Evolutionary conservation across 202 grass and related monocot species (phyloP).

Genomic region (Hordeum pubiflorum): DNA sequence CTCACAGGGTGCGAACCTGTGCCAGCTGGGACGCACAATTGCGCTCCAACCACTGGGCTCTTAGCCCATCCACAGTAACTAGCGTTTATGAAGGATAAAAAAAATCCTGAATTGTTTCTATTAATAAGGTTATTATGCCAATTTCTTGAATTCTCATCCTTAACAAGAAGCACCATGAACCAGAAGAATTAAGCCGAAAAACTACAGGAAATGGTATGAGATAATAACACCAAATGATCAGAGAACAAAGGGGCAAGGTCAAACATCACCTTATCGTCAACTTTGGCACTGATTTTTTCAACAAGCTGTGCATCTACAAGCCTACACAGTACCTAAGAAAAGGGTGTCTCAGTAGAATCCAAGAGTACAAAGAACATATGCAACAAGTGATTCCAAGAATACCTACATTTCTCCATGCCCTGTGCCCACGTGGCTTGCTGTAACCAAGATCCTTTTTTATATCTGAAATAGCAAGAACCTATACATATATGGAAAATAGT

Average conservation of each 20-base stretch:
- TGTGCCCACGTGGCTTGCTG: conserved; percentile 52
- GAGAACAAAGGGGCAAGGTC: background rate
- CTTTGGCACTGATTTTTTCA: conserved; percentile 63
- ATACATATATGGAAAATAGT: conserved; percentile 7
- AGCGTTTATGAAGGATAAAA: background rate
- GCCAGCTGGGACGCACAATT: background rate
- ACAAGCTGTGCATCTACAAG: conserved; percentile 61
- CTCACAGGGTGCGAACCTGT: too few species aligned
- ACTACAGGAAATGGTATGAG: conserved; percentile 1
- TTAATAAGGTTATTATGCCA: background rate
- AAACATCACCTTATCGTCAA: conserved; percentile 53
- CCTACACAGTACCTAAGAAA: conserved; percentile 64
- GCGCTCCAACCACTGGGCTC: background rate
- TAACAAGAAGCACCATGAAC: background rate
- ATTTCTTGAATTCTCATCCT: background rate
- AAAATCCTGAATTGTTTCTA: background rate
- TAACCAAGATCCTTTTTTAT: conserved; percentile 73
- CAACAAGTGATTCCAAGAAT: conserved; percentile 17
- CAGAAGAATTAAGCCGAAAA: background rate
- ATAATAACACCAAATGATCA: conserved; percentile 13
- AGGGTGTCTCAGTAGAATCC: conserved; percentile 8
- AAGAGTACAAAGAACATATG: conserved; percentile 8
- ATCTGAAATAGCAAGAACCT: conserved; percentile 81
- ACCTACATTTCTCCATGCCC: conserved; percentile 87
- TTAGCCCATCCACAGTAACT: background rate